phyloP scores from a whole-genome alignment of 2,329 filamentous ascomycete genomes.

The Lojkania enalia region DNA sequence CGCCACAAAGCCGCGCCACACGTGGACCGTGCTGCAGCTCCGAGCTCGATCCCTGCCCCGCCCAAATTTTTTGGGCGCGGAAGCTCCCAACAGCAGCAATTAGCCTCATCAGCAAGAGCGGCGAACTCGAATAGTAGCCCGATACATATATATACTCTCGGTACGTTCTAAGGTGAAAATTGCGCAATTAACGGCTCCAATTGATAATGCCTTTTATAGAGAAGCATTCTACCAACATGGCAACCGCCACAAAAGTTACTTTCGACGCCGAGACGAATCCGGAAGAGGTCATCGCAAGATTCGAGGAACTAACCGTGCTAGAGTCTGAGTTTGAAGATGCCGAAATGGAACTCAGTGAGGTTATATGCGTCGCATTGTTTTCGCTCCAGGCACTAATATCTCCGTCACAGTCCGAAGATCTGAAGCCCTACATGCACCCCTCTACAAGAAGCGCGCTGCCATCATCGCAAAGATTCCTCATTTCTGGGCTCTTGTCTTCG shows the following conservation, averaged over 20 bases:
- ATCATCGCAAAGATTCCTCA: conserved; percentile 73
- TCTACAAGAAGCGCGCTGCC: conserved; percentile 76
- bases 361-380: too few species aligned
- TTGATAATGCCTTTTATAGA: not conserved
- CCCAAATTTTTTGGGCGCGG: conserved; percentile 5
- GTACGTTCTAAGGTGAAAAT: too few species aligned
- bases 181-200: too few species aligned
- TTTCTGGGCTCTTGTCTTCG: conserved; percentile 95
- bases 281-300: conserved; percentile 47
- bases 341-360: conserved; percentile 77
- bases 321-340: conserved; percentile 83
- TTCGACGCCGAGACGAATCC: conserved; percentile 28
- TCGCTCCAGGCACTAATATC: too few species aligned
- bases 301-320: conserved; percentile 77
- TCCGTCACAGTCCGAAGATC: conserved; percentile 68
- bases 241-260: too few species aligned
- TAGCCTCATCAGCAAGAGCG: not conserved
- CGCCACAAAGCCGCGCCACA: conserved; percentile 5
- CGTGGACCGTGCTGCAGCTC: not conserved
- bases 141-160: conserved; percentile 3
- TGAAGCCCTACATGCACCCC: conserved; percentile 65
- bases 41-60: conserved; percentile 8
- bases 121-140: not conserved
- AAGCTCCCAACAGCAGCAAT: conserved; percentile 12
- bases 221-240: not conserved